Evolutionary conservation across 805 yeast genomes (phyloP), one percentile per base, ranked within the genome.

Genomic region (Suhomyces vadensis): DNA sequence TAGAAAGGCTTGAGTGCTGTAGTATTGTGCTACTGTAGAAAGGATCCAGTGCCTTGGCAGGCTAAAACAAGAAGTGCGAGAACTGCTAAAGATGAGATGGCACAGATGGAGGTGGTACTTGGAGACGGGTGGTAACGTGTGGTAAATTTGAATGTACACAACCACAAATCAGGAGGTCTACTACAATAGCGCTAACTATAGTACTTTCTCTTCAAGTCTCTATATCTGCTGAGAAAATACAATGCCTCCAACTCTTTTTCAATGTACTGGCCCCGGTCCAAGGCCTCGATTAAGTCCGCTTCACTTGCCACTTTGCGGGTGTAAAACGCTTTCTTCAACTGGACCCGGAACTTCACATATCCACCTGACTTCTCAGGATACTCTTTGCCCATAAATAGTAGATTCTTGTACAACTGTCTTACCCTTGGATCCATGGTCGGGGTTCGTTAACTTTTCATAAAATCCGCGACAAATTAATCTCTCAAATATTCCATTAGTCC

Each of bases 191-290:
- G 4, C 33, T 6, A 14, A n/a, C 16, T 6, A 13, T 31, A 33
- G 56, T 50, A 79, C 71, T 52, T 69, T 27, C 70, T 58, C 48
- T 64, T 65, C 39, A 67, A 49, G 37, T 65, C 54, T 26, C 73
- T 48, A 44, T 67, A 67, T 35, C 60, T 44, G 19, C 51, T 50
- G 14, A 67, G 55, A 39, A 60, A 65, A 46, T 65, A 67, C 35
- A 67, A 53, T 6, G 63, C 55, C 42, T 65, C 69, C 50, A 67
- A 51, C 41, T 67, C 73, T 41, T 60, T 58, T 13, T 45, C 48
- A 21, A 64, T 51, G 44, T 57, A 58, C 17, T 60, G 55, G n/a
- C 71, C 72, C 41, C 52, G 54, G 3, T 36, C 55, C n/a, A 66
- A 46, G 5, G 67, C 67, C 42, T 36, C 39, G 8, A 48, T 46